Evolutionary conservation across 768 basidiomycete species (phyloP).

Genomic region (Candolleomyces efflorescens): DNA sequence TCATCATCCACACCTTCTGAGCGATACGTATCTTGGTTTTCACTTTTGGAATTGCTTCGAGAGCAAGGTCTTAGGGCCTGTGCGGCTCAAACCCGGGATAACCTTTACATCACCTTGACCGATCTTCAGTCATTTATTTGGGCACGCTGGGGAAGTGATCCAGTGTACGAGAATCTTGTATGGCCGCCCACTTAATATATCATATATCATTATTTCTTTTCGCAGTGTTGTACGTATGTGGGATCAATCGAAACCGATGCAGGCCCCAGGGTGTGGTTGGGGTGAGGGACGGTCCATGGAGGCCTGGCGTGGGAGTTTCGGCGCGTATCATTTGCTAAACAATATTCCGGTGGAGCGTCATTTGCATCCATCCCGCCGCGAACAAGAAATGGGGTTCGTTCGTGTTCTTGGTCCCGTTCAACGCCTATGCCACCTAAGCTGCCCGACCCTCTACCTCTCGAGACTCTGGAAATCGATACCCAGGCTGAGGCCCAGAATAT

Average conservation of each 20-base stretch:
- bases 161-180: neutral
- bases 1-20: neutral
- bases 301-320: no score
- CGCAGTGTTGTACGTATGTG: neutral
- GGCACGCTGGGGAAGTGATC: conserved; percentile 10
- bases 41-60: conserved; percentile 13
- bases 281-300: no score
- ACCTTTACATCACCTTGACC: conserved; percentile 19
- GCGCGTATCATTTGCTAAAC: no score
- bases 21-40: conserved; percentile 30
- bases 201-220: neutral
- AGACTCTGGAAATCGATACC: neutral
- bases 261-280: no score
- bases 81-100: conserved; percentile 20
- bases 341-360: no score
- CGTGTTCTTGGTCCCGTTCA: neutral
- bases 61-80: conserved; percentile 4
- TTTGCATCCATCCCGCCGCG: no score
- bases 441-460: neutral
- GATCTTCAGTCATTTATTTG: conserved; percentile 4
- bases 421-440: neutral
- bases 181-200: conserved; percentile 9
- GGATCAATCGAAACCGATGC: no score
- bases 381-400: neutral
- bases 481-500: neutral